Evolutionary conservation across 2,329 filamentous ascomycete genomes (phyloP), one percentile per base, ranked within the genome.

Genomic region (Trichothecium roseum): DNA sequence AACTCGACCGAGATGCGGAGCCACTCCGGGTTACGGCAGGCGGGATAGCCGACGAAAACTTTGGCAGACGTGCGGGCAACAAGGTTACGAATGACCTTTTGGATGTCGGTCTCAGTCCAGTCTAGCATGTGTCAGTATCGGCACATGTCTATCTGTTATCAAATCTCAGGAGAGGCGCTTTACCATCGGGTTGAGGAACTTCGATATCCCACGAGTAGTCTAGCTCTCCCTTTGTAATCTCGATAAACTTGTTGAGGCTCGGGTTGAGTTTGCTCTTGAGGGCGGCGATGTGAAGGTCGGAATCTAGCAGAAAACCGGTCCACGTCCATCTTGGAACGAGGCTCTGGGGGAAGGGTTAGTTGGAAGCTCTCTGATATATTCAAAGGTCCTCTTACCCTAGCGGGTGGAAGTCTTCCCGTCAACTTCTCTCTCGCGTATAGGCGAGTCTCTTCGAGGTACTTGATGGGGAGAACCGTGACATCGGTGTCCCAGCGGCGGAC

Each of bases 31-130:
- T 55, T 39, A 14, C 49, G 48, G 28, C 49, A 50, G 3, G 50
- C 33, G 9, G 50, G 47, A 16, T 47, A 28, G 8, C 53, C 53
- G 8, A 57, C 44, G 34, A 56, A 57, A 1, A 53, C 42, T n/a
- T 50, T 44, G 3, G 51, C 51, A 6, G 43, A 46, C 18, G 54
- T 45, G 14, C 47, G 37, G 3, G 50, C 44, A 8, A 54, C 47
- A 20, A 55, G 26, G 13, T 29, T 17, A 6, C 32, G 16, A 16
- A 36, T 35, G 29, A 15, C 12, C 15, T 40, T 12, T 16, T 35
- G 31, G 13, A 36, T 28, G 14, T 40, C 32, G n/a, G 27, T 18
- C 16, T 37, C 35, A 4, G 17, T 26, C 31, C 35, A 40, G 8
- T 34, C 35, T 24, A 24, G 30, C 20, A 8, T 30, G 15, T 14